phyloP scores from a whole-genome alignment of 495 filamentous ascomycete species.

The Xylaria grammica region DNA sequence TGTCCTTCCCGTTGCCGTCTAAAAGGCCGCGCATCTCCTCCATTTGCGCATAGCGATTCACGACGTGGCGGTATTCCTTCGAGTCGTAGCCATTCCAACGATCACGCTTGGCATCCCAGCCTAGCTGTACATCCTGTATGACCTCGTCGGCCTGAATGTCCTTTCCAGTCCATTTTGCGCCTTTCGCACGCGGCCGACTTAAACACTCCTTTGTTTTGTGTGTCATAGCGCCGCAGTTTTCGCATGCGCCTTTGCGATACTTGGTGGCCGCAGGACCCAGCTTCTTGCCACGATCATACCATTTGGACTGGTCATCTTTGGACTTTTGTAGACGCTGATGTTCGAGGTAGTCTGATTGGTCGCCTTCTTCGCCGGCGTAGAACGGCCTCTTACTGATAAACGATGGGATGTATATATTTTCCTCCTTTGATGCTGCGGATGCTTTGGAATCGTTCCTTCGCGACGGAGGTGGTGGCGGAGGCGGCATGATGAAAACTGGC shows the following conservation, averaged over 20 bases:
- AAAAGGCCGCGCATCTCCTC: constrained; percentile 76
- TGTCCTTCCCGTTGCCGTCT: constrained; percentile 48
- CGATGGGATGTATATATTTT: constrained; percentile 97
- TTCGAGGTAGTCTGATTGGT: constrained; percentile 88
- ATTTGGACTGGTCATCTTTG: constrained; percentile 74
- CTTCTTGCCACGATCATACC: constrained; percentile 88
- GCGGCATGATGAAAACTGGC: constrained; percentile 29
- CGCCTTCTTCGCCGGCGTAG: constrained; percentile 82
- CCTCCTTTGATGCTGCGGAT: constrained; percentile 69
- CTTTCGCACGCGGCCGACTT: constrained; percentile 84
- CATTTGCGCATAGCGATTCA: constrained; percentile 85
- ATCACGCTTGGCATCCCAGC: constrained; percentile 98
- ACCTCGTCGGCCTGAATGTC: constrained; percentile 93
- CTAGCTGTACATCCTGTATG: constrained; percentile 81
- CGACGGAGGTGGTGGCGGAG: constrained; percentile 43
- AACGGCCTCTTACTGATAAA: constrained; percentile 99
- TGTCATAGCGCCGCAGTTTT: constrained; percentile 96
- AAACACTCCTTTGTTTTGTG: constrained; percentile 96
- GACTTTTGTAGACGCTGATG: constrained; percentile 89
- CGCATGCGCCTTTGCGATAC: constrained; percentile 95
- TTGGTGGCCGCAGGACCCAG: constrained; percentile 86
- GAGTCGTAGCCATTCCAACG: constrained; percentile 97
- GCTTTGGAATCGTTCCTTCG: constrained; percentile 43
- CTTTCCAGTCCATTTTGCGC: constrained; percentile 89
- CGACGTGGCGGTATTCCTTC: constrained; percentile 79